Evolutionary conservation across 805 yeast genomes (phyloP), one percentile per base, ranked within the genome.

Genomic region (Saccharomycopsis oosterbeekiorum): DNA sequence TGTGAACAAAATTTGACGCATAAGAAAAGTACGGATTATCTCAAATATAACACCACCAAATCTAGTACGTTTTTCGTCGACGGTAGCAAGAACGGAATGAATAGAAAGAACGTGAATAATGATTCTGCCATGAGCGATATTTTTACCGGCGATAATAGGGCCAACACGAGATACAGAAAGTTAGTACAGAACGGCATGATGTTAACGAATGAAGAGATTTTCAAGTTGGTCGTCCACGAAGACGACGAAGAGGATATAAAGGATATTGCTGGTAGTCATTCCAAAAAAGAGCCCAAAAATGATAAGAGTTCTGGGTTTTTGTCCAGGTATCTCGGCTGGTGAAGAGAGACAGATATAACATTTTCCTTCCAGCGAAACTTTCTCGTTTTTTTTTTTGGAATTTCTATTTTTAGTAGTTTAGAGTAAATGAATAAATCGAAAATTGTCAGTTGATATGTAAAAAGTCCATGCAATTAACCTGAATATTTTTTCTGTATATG

Each of bases 251-350:
- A 10, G 17, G 26, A 4, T 37, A 14, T 21, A 14, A 40, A 47
- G 6, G 17, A 56, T 36, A 59, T 42, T 14, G 56, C 37, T 24
- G 62, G 59, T 14, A 64, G 62, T 40, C 61, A 57, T 12, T 62
- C 36, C 40, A 64, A 58, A 47, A 56, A 55, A 14, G 55, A 36
- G 39, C 15, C 21, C 6, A 59, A 59, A 21, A 29, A 21, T 60
- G 43, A 47, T 5, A 42, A 42, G 11, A 42, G n/a, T 42, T 42
- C 34, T 24, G 59, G 51, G 17, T 53, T 53, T 15, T 50, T 57
- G 24, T 5, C 55, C 3, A 10, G 24, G 14, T 21, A 37, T 56
- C 15, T 60, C 42, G 14, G 62, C 60, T 21, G 62, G 59, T 37
- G 69, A 68, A 29, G 6, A 29, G 3, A 29, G 34, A 29, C 34